Conservation (phyloP, 108 stramenopile species). For the Pseudonitzschia multiseries region DNA sequence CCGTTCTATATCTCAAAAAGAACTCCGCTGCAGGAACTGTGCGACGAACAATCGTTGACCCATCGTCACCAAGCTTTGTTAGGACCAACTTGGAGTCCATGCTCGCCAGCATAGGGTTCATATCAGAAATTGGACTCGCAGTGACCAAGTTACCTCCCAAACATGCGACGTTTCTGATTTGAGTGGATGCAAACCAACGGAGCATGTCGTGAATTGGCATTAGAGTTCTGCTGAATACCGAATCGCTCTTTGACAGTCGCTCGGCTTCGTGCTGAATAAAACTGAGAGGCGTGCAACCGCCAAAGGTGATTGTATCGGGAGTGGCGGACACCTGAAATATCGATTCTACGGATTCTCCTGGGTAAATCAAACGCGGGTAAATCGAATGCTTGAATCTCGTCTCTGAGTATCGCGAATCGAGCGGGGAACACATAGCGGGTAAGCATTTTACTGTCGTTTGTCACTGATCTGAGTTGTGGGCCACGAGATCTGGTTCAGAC, state of each 20-base stretch:
- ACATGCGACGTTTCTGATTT: constrained; percentile 94
- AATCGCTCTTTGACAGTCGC: constrained; percentile 23
- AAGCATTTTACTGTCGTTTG: no score
- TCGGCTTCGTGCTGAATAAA: constrained; percentile 62
- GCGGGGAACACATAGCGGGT: not conserved
- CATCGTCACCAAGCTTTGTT: constrained; percentile 50
- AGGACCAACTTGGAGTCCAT: constrained; percentile 69
- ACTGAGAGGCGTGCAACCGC: constrained; percentile 72
- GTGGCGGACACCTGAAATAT: constrained; percentile 50
- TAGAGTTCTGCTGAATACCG: constrained; percentile 40
- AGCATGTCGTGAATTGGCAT: constrained; percentile 89
- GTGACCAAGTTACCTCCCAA: constrained; percentile 94
- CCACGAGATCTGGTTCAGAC: not conserved
- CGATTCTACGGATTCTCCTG: constrained; percentile 51
- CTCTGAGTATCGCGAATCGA: constrained; percentile 31
- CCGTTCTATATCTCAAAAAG: constrained; percentile 87
- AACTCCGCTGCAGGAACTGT: constrained; percentile 77
- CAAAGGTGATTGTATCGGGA: constrained; percentile 44
- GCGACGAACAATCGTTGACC: constrained; percentile 42
- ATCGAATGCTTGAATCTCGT: constrained; percentile 80
- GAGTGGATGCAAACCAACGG: constrained; percentile 95
- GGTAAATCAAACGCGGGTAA: constrained; percentile 70
- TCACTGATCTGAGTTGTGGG: no score
- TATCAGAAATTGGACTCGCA: constrained; percentile 94
- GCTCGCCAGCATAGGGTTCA: constrained; percentile 89